These are phyloP conservation scores for Amauroascus niger DNA, from an alignment of 2,329 filamentous ascomycete genomes.

Conservation along the genomic window DNA sequence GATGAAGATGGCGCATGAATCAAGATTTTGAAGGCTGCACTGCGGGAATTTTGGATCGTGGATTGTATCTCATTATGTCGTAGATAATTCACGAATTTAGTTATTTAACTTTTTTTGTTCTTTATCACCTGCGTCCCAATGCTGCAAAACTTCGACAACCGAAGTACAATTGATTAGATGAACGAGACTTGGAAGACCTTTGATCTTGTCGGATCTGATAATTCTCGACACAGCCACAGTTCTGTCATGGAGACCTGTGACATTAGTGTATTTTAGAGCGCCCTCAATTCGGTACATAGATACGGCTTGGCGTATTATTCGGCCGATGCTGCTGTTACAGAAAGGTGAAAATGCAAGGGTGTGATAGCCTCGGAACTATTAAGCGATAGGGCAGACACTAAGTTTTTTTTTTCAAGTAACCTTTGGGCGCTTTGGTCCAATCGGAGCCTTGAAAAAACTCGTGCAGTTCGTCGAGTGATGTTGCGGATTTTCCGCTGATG, in stretches of 20 bases:
- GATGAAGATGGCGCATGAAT: neutral
- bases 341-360: neutral
- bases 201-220: neutral
- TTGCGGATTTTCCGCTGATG: too few species aligned
- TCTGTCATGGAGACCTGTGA: neutral
- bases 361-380: neutral
- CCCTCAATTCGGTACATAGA: too few species aligned
- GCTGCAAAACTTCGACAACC: too few species aligned
- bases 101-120: too few species aligned
- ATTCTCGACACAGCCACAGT: conserved; percentile 1
- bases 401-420: neutral
- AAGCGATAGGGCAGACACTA: conserved; percentile 9
- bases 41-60: too few species aligned
- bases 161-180: too few species aligned
- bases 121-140: too few species aligned
- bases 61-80: too few species aligned
- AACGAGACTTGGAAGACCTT: too few species aligned
- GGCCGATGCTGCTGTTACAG: neutral
- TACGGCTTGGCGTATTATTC: neutral
- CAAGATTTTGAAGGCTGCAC: too few species aligned
- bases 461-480: too few species aligned
- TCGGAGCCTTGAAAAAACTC: neutral
- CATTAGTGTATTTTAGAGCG: neutral
- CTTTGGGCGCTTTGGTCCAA: neutral
- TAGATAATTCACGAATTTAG: too few species aligned